Conservation (phyloP, 768 basidiomycete genomes). For the Russula lepida region DNA sequence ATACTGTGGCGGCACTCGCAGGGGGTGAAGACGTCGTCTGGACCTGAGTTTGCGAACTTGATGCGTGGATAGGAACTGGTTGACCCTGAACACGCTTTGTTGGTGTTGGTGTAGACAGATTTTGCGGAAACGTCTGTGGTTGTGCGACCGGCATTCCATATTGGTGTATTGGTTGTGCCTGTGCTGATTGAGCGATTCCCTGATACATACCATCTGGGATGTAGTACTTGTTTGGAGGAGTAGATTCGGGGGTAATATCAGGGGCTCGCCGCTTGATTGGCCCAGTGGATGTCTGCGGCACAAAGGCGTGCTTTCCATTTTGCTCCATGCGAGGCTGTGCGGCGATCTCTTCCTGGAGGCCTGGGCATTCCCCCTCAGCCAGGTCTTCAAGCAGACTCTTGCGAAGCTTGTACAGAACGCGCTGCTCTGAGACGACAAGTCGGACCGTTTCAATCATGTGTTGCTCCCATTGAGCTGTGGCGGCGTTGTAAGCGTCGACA, state of each 20-base stretch:
- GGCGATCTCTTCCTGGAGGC: slow-evolving; percentile 47
- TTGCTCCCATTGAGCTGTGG: slow-evolving; percentile 57
- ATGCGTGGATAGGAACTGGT: slow-evolving; percentile 6
- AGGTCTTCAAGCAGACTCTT: slow-evolving; percentile 52
- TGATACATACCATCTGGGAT: slow-evolving; percentile 14
- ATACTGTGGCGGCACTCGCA: neutral
- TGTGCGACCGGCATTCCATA: slow-evolving; percentile 14
- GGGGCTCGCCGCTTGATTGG: slow-evolving; percentile 18
- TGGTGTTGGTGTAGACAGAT: slow-evolving; percentile 11
- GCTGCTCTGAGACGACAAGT: slow-evolving; percentile 49
- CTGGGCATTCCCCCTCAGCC: slow-evolving; percentile 47
- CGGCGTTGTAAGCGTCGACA: slow-evolving; percentile 50
- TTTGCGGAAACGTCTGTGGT: slow-evolving; percentile 19
- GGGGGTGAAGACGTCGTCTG: slow-evolving; percentile 9
- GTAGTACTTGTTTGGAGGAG: slow-evolving; percentile 20
- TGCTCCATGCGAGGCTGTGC: slow-evolving; percentile 32
- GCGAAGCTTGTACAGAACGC: slow-evolving; percentile 53
- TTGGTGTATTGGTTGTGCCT: slow-evolving; percentile 6
- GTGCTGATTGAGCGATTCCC: slow-evolving; percentile 3
- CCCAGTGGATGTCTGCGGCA: slow-evolving; percentile 15
- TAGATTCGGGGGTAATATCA: slow-evolving; percentile 15
- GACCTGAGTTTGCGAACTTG: slow-evolving; percentile 4
- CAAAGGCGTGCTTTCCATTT: slow-evolving; percentile 2
- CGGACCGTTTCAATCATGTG: slow-evolving; percentile 53
- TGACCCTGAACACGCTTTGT: slow-evolving; percentile 17